These are phyloP conservation scores for Chloroidium sp. DNA, from an alignment of 163 green algal species.

Conservation along the genomic window DNA sequence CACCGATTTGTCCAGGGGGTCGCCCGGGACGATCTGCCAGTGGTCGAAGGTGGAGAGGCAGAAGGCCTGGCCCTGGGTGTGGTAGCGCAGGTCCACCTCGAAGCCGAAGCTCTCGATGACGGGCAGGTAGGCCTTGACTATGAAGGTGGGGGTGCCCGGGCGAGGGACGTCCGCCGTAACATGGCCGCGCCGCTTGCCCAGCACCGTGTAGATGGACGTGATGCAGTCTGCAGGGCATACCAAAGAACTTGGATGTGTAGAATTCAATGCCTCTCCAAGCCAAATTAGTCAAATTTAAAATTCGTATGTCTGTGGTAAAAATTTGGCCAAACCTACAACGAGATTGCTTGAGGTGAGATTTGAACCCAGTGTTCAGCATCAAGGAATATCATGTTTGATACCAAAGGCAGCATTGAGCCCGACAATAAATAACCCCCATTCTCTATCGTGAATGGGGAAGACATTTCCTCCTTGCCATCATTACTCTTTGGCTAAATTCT, in stretches of 20 bases:
- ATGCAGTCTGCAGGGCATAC: constrained; percentile 80
- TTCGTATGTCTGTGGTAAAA: neutral
- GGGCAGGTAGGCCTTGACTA: constrained; percentile 89
- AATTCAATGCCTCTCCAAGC: too few relatives aligned
- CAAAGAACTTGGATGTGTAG: neutral
- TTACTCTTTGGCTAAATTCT: too few relatives aligned
- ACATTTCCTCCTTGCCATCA: too few relatives aligned
- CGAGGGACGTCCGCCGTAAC: constrained; percentile 86
- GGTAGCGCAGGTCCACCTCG: constrained; percentile 95
- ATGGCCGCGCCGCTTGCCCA: constrained; percentile 90
- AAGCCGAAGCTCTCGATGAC: constrained; percentile 97
- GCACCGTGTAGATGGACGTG: constrained; percentile 90
- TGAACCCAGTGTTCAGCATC: too few relatives aligned
- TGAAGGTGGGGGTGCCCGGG: constrained; percentile 93
- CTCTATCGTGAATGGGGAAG: too few relatives aligned
- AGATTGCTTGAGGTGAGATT: too few relatives aligned
- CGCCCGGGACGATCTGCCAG: constrained; percentile 93
- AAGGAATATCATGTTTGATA: too few relatives aligned
- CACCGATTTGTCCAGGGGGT: constrained; percentile 87
- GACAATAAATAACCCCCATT: too few relatives aligned
- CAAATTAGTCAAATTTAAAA: neutral
- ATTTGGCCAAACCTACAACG: neutral
- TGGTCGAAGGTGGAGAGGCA: constrained; percentile 92
- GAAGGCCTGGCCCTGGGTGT: constrained; percentile 96
- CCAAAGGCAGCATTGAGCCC: too few relatives aligned